Base-by-base conservation (phyloP, 306 rosid species). In the Arachis hypogaea region DNA sequence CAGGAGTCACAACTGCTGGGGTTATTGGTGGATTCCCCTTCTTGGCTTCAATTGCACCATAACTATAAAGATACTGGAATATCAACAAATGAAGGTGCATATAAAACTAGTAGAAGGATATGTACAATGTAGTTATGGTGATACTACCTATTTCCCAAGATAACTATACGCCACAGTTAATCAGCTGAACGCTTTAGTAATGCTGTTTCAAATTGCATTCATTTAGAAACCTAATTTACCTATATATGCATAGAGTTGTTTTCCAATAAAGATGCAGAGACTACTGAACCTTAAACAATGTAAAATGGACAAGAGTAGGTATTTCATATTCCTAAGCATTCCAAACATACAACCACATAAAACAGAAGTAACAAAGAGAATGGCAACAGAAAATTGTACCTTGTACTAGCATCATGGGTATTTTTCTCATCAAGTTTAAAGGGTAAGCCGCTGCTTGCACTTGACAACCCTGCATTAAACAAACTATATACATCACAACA, bases 1-100 rank as follows among this genome's bases (percentile, higher is more conserved):
- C 96, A 1, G 97, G 99, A 69, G 99, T 94, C 90, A 92, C 82
- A 68, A 92, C 90, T 36, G 93, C 92, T n/a, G 99, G 99, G 82
- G 92, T 78, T 63, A 94, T 50, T 4, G 96, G 86, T 58, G 97
- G 99, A 81, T 92, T 94, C 70, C 80, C 96, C 22, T 55, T 74
- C 79, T 14, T 87, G 77, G 97, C 97, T 82, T 81, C 92, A 80
- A 92, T 85, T 59, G 78, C 85, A 64, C 85, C 82, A 77, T 86
- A 88, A 81, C 97, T 92, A 79, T 67, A 76, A 44, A 73, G 45
- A 80, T 61, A 68, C 47, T 9, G 61, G 54, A 82, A 73, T 50
- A 69, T 77, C 76, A 78, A 64, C 59, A 76, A 68, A 56, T 18
- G 29, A 22, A 71, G 33, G 28, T 30, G 7, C 33, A 66, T 11